Evolutionary conservation across 208 protist genomes (phyloP).

Genomic region (Wallacemonas rigidus): DNA sequence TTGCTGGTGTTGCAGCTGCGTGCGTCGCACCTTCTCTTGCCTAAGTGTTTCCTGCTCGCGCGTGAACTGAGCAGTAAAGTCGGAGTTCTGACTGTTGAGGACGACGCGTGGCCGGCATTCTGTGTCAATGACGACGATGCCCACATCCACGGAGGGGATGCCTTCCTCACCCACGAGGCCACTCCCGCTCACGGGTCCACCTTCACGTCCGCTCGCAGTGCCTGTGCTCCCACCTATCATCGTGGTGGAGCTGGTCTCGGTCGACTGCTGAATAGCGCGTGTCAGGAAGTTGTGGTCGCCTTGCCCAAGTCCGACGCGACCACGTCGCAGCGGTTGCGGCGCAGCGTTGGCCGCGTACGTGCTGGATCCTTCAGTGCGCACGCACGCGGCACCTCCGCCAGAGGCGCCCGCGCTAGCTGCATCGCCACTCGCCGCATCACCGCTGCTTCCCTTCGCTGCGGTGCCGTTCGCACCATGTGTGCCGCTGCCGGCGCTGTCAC

Average conservation of each 20-base stretch:
- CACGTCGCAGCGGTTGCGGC: constrained; percentile 25
- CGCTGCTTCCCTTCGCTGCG: not conserved
- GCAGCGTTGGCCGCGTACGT: constrained; percentile 5
- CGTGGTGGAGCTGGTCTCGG: not conserved
- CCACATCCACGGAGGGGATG: constrained; percentile 31
- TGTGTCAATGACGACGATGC: constrained; percentile 64
- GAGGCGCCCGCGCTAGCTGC: not conserved
- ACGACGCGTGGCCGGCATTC: constrained; percentile 53
- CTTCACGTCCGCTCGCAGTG: too few species aligned
- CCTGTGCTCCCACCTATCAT: not conserved
- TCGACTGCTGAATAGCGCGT: constrained; percentile 32
- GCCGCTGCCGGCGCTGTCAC: constrained; percentile 7
- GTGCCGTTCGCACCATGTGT: not conserved
- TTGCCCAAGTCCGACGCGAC: constrained; percentile 44
- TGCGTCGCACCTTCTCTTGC: constrained; percentile 14
- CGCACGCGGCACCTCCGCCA: not conserved
- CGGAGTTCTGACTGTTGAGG: constrained; percentile 33
- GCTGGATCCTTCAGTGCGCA: constrained; percentile 1
- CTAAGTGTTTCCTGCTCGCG: constrained; percentile 27
- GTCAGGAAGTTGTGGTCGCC: constrained; percentile 54
- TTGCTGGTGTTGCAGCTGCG: not conserved
- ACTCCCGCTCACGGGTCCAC: too few species aligned
- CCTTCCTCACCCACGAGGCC: constrained; percentile 6
- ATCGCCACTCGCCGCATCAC: not conserved
- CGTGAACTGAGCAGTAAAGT: constrained; percentile 36